Evolutionary conservation across 371 early-diverging fungal genomes (phyloP).

Genomic region (Circinella umbellata): DNA sequence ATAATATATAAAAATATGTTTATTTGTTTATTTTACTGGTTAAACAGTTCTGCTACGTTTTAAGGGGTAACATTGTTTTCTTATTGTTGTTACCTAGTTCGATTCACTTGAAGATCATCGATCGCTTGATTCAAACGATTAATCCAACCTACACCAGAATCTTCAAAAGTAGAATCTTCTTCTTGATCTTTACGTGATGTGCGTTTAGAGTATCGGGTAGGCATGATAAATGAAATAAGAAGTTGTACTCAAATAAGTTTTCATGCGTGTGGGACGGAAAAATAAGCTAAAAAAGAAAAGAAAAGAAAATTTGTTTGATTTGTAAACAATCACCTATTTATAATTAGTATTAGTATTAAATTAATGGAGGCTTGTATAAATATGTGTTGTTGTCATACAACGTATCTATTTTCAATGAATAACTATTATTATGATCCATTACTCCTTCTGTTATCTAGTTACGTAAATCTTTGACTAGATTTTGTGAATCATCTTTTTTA

Average conservation of each 20-base stretch:
- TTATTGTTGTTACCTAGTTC: constrained; percentile 33
- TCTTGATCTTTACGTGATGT: constrained; percentile 10
- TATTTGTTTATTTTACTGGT: no score
- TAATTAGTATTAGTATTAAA: no score
- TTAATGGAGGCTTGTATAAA: no score
- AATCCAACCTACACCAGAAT: constrained; percentile 25
- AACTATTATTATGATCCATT: no score
- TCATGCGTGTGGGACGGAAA: neutral
- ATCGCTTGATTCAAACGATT: constrained; percentile 40
- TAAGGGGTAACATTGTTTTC: neutral
- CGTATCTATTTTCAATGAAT: no score
- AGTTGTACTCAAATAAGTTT: neutral
- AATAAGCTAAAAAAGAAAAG: neutral
- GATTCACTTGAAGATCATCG: constrained; percentile 39
- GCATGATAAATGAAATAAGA: constrained; percentile 1
- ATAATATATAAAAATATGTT: neutral
- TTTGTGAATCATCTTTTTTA: no score
- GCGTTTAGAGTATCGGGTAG: constrained; percentile 10
- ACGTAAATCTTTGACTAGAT: no score
- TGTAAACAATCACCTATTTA: no score
- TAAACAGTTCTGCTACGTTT: neutral
- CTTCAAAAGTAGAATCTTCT: constrained; percentile 1
- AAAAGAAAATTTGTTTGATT: neutral
- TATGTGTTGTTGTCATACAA: no score
- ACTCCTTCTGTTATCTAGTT: no score